Percentiles rank a stretch among this genome's conserved stretches.
Conservation (phyloP, 345 rosid species). For the Syzygium aromaticum region DNA sequence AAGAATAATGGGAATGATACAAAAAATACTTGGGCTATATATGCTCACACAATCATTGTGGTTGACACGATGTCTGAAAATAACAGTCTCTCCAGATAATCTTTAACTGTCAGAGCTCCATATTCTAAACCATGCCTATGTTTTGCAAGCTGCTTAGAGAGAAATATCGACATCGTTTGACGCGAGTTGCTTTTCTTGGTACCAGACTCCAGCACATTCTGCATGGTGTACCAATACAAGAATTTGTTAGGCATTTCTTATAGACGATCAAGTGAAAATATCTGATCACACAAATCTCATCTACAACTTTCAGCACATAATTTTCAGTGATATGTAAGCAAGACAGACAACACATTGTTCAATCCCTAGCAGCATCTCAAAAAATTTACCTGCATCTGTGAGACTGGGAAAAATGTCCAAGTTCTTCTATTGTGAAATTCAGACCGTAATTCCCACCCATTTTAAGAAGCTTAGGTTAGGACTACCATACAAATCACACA, state of each 20-base stretch:
- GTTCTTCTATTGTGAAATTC: background rate
- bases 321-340: background rate
- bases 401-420: background rate
- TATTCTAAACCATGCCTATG: conserved; percentile 81
- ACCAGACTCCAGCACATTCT: conserved; percentile 90
- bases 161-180: conserved; percentile 56
- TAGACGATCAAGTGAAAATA: background rate
- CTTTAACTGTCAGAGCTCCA: conserved; percentile 70
- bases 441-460: background rate
- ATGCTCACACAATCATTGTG: conserved; percentile 61
- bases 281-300: background rate
- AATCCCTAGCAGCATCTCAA: background rate
- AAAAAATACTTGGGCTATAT: background rate
- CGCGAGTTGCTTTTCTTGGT: conserved; percentile 42
- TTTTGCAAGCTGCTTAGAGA: conserved; percentile 66
- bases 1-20: background rate
- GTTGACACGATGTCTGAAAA: conserved; percentile 70
- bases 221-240: background rate
- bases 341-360: background rate
- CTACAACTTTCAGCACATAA: background rate
- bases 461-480: background rate
- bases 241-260: background rate
- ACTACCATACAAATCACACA: background rate
- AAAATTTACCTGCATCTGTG: background rate
- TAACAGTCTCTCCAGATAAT: conserved; percentile 59